Percentiles rank a stretch among this genome's conserved stretches.
These are phyloP conservation scores for Pseudonectria foliicola DNA, from an alignment of 2,329 filamentous ascomycete genomes.

Conservation along the genomic window DNA sequence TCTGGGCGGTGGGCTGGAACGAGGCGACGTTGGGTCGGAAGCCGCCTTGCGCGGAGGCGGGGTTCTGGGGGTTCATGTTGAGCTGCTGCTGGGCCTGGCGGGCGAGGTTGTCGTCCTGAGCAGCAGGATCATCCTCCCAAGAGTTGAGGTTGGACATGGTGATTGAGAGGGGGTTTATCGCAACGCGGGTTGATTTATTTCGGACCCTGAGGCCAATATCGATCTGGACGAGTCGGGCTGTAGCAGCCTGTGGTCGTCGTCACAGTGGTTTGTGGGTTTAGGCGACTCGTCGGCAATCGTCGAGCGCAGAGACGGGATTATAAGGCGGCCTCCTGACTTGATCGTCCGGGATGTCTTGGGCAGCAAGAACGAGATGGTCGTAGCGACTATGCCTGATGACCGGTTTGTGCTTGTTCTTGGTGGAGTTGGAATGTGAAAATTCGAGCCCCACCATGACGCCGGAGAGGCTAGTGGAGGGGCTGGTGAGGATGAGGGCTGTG, in stretches of 20 bases:
- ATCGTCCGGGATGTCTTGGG: conserved; percentile 12
- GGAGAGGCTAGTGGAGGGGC: conserved; percentile 22
- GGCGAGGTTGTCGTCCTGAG: conserved; percentile 71
- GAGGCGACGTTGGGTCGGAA: conserved; percentile 49
- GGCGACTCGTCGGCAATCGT: conserved; percentile 1
- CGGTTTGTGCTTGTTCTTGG: conserved; percentile 18
- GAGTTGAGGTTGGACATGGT: conserved; percentile 87
- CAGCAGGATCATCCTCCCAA: conserved; percentile 83
- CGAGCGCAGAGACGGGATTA: not conserved
- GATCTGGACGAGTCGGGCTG: conserved; percentile 5
- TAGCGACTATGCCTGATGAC: conserved; percentile 17
- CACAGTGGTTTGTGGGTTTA: conserved; percentile 2
- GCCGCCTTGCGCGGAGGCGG: conserved; percentile 37
- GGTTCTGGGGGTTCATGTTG: conserved; percentile 57
- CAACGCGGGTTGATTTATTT: conserved; percentile 7
- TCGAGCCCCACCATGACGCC: conserved; percentile 34
- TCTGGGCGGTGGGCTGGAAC: conserved; percentile 65
- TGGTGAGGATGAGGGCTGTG: conserved; percentile 4
- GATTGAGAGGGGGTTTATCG: conserved; percentile 9
- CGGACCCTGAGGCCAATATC: not conserved
- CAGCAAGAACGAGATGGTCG: conserved; percentile 16
- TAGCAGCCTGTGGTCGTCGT: conserved; percentile 3
- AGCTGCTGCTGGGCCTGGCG: conserved; percentile 69
- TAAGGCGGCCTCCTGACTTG: conserved; percentile 3
- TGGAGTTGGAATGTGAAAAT: conserved; percentile 30